Evolutionary conservation across 2,329 filamentous ascomycete genomes (phyloP).

Genomic region (Sarocladium oryzae): DNA sequence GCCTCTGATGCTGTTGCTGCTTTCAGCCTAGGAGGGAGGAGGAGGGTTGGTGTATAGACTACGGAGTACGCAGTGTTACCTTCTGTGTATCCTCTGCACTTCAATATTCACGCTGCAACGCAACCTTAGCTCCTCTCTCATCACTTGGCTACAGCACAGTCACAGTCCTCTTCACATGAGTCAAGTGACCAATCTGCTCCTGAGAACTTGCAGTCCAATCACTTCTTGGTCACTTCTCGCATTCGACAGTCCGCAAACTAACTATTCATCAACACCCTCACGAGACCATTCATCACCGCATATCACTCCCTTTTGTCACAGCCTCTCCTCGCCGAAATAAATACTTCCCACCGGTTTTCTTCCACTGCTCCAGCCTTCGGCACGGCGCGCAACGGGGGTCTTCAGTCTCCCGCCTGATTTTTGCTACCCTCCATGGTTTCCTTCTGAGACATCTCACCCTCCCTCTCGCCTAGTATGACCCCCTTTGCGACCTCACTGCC

Average conservation of each 20-base stretch:
- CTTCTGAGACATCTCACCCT: conserved; percentile 5
- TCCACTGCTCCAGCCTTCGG: neutral
- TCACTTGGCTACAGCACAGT: too few relatives aligned
- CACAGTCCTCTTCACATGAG: neutral
- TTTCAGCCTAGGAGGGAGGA: neutral
- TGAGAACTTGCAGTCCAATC: neutral
- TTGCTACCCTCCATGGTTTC: neutral
- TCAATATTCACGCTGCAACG: neutral
- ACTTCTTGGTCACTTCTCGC: neutral
- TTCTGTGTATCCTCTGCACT: neutral
- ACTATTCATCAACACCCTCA: neutral
- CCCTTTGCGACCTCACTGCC: neutral
- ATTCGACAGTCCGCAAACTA: neutral
- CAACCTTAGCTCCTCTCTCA: neutral
- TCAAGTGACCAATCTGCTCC: neutral
- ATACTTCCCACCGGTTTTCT: too few relatives aligned
- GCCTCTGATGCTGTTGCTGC: neutral
- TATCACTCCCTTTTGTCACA: neutral
- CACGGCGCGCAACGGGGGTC: conserved; percentile 4
- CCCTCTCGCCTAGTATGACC: conserved; percentile 3
- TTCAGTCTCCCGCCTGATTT: conserved; percentile 2
- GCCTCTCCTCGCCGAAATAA: neutral
- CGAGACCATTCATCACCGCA: neutral
- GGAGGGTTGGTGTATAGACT: too few relatives aligned
- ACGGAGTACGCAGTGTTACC: too few relatives aligned